Evolutionary conservation across 148 eudicot genomes (phyloP), one percentile per base, ranked within the genome.

Genomic region (Heliosperma pusillum): DNA sequence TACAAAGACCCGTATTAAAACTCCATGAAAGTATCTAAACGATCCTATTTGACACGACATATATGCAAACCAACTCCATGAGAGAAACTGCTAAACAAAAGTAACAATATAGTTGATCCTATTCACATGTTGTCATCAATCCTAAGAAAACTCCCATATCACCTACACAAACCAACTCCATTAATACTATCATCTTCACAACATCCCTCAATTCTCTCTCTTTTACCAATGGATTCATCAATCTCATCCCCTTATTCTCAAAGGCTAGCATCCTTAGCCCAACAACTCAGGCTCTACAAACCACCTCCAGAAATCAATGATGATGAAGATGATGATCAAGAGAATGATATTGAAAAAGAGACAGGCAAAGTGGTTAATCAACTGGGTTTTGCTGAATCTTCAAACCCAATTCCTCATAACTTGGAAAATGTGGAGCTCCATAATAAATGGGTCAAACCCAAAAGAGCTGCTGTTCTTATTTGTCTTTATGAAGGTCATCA

Each of bases 391-490:
- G 70, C 80, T 24, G 87, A 90, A 77, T 86, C 91, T 45, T 75
- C 84, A 1, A 79, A 84, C 78, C 82, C 79, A 58, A 73, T 85
- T 76, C 79, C 72, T 29, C 79, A 72, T 9, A 69, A 64, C 66
- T 33, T 62, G 29, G 79, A 56, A 68, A 36, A 67, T 17, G 53
- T 66, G 3, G 40, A 53, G 1, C 45, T 17, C 0, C 47, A 21
- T 12, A 25, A 25, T 2, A 45, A 27, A 70, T 21, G 75, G 25
- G 70, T 80, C 69, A 79, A 50, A 30, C 78, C 85, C 71, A 85
- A 88, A 73, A 83, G 86, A 74, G 95, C 90, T 24, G 90, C 95
- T 60, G 91, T 90, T 76, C 85, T 90, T 79, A 74, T 90, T 75
- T 90, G 95, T 82, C 42, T 90, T 4, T 88, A 85, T 75, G 96